Conservation (phyloP, 768 basidiomycete species). For the Suillus subluteus region DNA sequence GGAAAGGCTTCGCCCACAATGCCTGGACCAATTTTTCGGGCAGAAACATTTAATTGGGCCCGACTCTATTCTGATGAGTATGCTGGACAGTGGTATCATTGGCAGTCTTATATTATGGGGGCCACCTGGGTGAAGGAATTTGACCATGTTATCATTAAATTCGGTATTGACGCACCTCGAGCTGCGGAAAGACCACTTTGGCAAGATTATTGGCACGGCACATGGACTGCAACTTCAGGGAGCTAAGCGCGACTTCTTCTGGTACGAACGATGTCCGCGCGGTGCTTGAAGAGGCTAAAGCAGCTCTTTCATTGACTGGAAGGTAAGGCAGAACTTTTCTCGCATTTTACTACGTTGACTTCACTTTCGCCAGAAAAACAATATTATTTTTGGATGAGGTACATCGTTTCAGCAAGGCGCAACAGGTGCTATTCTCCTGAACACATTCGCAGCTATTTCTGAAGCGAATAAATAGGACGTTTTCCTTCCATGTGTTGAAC, state of each 20-base stretch:
- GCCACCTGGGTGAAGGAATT: conserved; percentile 59
- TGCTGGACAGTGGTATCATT: conserved; percentile 51
- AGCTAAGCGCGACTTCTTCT: conserved; percentile 74
- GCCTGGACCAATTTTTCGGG: conserved; percentile 70
- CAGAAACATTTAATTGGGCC: conserved; percentile 65
- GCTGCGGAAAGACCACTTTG: conserved; percentile 77
- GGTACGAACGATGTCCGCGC: conserved; percentile 71
- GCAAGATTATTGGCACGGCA: conserved; percentile 69
- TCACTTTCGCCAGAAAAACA: conserved; percentile 53
- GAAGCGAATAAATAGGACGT: conserved; percentile 53
- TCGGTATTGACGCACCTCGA: conserved; percentile 23
- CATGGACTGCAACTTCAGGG: conserved; percentile 67
- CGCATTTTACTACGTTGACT: neutral
- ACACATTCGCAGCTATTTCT: conserved; percentile 14
- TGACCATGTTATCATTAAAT: neutral
- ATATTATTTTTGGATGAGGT: conserved; percentile 85
- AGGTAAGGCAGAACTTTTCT: conserved; percentile 41
- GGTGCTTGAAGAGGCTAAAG: conserved; percentile 79
- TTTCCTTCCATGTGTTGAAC: conserved; percentile 82
- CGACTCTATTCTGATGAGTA: conserved; percentile 56
- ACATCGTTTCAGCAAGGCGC: conserved; percentile 75
- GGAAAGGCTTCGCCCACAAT: conserved; percentile 69
- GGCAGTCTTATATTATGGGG: conserved; percentile 78
- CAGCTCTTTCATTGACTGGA: conserved; percentile 63
- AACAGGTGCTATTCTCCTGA: conserved; percentile 49